Evolutionary conservation across 2,329 filamentous ascomycete genomes (phyloP).

Genomic region (Coniochaeta sp.): DNA sequence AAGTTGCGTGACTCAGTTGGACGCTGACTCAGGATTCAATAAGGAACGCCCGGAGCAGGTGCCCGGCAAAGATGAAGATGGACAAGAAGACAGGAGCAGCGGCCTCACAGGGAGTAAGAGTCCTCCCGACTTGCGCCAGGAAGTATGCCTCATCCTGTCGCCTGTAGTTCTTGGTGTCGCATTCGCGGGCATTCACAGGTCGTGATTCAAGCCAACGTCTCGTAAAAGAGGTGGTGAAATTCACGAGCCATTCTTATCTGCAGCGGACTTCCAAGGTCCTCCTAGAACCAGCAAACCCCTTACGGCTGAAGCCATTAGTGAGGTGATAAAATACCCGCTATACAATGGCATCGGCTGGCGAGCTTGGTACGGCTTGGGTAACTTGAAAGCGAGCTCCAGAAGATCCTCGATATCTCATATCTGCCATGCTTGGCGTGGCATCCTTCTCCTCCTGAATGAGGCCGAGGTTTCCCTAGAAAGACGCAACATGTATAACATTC

Average conservation of each 20-base stretch:
- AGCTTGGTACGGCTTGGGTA: constrained; percentile 71
- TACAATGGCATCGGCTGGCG: constrained; percentile 79
- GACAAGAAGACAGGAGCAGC: no score
- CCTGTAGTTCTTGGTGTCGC: constrained; percentile 81
- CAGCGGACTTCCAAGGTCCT: constrained; percentile 69
- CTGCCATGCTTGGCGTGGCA: constrained; percentile 78
- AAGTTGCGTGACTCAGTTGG: constrained; percentile 8
- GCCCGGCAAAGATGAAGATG: no score
- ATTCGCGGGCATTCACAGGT: no score
- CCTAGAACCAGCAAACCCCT: constrained; percentile 86
- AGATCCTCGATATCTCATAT: constrained; percentile 84
- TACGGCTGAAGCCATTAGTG: constrained; percentile 79
- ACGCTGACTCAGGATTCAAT: no score
- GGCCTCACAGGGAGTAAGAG: constrained; percentile 14
- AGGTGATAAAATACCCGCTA: constrained; percentile 71
- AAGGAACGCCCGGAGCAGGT: no score
- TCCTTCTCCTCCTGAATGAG: constrained; percentile 77
- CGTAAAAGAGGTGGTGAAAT: constrained; percentile 59
- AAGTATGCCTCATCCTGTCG: constrained; percentile 77
- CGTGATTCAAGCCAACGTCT: constrained; percentile 51
- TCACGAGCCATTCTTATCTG: constrained; percentile 8
- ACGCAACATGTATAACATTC: constrained; percentile 73
- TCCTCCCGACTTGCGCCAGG: constrained; percentile 60
- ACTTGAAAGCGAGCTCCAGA: constrained; percentile 70
- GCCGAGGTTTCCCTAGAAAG: constrained; percentile 80